Evolutionary conservation across 345 rosid genomes (phyloP).

Genomic region (Eucalyptus coolabah): DNA sequence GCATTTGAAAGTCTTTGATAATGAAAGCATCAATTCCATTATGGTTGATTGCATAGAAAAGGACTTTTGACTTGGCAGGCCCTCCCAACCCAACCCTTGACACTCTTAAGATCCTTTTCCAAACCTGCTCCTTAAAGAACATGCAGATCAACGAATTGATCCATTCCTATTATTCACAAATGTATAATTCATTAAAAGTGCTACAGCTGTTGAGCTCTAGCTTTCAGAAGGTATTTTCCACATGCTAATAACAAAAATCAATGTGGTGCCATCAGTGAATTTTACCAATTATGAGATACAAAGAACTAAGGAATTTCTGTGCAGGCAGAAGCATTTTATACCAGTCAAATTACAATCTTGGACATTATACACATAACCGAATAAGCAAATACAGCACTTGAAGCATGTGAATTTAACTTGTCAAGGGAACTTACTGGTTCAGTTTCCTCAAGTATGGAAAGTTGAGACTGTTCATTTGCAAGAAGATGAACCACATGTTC

Average conservation of each 20-base stretch:
- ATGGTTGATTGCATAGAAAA: background rate
- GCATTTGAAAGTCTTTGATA: background rate
- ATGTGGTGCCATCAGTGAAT: background rate
- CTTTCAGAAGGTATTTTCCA: background rate
- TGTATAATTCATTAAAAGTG: background rate
- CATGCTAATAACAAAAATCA: background rate
- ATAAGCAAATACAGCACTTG: background rate
- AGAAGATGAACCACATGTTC: constrained; percentile 93
- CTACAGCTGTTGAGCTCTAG: background rate
- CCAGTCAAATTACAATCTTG: background rate
- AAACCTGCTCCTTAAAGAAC: background rate
- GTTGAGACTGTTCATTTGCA: constrained; percentile 85
- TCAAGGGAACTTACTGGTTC: constrained; percentile 54
- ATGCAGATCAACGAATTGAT: background rate
- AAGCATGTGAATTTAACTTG: background rate
- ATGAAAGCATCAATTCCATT: background rate
- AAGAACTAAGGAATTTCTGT: background rate
- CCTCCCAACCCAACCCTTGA: background rate
- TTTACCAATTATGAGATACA: background rate
- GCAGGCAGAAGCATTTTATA: background rate
- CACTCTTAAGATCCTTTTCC: background rate
- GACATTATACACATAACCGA: background rate
- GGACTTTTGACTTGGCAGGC: background rate
- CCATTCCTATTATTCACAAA: background rate
- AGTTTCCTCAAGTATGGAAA: constrained; percentile 43